Conservation (phyloP, 1,139 yeast genomes). For the Yamadazyma buinensis region DNA sequence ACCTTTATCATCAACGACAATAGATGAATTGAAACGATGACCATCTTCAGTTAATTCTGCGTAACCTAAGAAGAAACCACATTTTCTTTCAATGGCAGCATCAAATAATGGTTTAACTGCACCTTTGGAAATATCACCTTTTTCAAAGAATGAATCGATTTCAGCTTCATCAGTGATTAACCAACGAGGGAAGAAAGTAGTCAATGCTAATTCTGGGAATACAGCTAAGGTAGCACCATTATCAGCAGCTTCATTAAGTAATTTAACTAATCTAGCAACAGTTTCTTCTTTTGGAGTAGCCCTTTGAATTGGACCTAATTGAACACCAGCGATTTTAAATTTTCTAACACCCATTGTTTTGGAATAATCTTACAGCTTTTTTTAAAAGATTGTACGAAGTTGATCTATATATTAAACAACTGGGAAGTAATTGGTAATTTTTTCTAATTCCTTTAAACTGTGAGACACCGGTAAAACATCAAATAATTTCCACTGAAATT, state of each 20-base stretch:
- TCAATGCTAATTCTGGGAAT: slow-evolving; percentile 23
- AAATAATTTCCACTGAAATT: too few relatives aligned
- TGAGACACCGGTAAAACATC: too few relatives aligned
- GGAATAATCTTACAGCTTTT: too few relatives aligned
- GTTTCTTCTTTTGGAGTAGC: slow-evolving; percentile 22
- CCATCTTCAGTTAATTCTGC: slow-evolving; percentile 34
- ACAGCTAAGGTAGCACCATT: slow-evolving; percentile 20
- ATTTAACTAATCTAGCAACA: slow-evolving; percentile 20
- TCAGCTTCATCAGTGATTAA: slow-evolving; percentile 25
- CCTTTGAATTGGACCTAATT: slow-evolving; percentile 14
- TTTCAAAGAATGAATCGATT: slow-evolving; percentile 28
- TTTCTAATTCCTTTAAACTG: too few relatives aligned
- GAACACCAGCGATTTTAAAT: slow-evolving; percentile 13
- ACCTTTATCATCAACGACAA: slow-evolving; percentile 25
- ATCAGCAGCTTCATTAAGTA: slow-evolving; percentile 19
- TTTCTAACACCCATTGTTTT: slow-evolving; percentile 11
- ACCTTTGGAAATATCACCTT: slow-evolving; percentile 24
- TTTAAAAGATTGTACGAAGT: not conserved
- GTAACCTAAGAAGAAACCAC: slow-evolving; percentile 31
- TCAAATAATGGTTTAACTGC: slow-evolving; percentile 26
- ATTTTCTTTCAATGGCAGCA: slow-evolving; percentile 19
- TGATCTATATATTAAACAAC: too few relatives aligned
- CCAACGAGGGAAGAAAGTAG: slow-evolving; percentile 24
- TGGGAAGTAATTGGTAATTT: too few relatives aligned
- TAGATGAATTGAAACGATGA: slow-evolving; percentile 26